phyloP scores from a whole-genome alignment of 768 basidiomycete species.

The Tricholoma sp. region DNA sequence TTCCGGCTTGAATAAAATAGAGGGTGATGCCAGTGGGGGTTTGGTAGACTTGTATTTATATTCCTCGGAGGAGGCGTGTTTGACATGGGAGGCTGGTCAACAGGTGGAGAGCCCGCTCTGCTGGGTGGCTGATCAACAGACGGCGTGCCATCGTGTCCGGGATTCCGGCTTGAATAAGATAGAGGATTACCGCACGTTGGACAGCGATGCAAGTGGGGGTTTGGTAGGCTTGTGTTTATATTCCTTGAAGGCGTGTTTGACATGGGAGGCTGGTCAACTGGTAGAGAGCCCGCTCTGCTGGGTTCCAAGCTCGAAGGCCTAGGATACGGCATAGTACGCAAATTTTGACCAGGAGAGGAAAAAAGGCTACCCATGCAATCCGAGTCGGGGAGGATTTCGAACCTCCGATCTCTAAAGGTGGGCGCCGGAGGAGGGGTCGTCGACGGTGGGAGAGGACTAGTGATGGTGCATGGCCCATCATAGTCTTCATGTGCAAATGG shows the following conservation, averaged over 20 bases:
- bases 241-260: not conserved
- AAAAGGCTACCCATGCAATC: not conserved
- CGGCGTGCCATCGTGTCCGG: not conserved
- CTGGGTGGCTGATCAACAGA: not conserved
- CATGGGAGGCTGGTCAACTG: not conserved
- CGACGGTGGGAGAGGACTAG: slow-evolving; percentile 9
- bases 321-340: not conserved
- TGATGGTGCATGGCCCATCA: slow-evolving; percentile 4
- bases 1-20: not conserved
- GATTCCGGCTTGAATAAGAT: not conserved
- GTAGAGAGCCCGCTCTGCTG: not conserved
- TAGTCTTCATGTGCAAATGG: not conserved
- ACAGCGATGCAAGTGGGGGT: not conserved
- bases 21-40: not conserved
- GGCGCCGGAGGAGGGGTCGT: slow-evolving; percentile 23
- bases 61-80: not conserved
- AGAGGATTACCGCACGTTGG: no score
- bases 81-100: not conserved
- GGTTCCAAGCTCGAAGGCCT: not conserved
- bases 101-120: no score
- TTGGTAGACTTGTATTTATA: not conserved
- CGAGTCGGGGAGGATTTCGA: not conserved
- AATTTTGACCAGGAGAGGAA: not conserved
- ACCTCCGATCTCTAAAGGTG: not conserved
- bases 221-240: not conserved